A percentile compares a stretch with the other conserved stretches of the same genome.
phyloP scores from a whole-genome alignment of 2,329 filamentous ascomycete genomes.

The Stagonosporopsis tanaceti region DNA sequence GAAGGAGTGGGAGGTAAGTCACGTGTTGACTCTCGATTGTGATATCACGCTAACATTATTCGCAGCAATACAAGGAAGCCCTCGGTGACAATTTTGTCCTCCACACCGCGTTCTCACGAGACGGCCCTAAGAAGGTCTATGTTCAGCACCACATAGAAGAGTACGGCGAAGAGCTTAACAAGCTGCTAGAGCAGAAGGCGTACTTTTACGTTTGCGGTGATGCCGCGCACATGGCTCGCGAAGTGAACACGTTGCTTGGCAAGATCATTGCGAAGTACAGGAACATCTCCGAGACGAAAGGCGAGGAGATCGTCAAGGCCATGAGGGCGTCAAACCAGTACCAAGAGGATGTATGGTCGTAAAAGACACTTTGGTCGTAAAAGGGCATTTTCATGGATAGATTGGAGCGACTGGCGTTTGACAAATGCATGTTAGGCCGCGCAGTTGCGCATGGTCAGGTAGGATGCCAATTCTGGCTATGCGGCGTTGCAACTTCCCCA shows the following conservation, averaged over 20 bases:
- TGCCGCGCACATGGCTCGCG: constrained; percentile 94
- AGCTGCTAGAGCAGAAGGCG: constrained; percentile 83
- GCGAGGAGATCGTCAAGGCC: constrained; percentile 94
- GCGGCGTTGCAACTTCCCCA: constrained; percentile 6
- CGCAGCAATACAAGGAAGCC: constrained; percentile 79
- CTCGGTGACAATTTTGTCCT: constrained; percentile 91
- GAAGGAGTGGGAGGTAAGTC: constrained; percentile 87
- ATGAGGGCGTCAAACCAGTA: constrained; percentile 97
- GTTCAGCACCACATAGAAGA: constrained; percentile 94
- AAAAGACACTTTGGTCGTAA: constrained; percentile 21
- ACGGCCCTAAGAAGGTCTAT: constrained; percentile 87
- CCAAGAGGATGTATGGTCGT: constrained; percentile 82
- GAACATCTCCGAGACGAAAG: constrained; percentile 83
- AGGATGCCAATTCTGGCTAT: constrained; percentile 6
- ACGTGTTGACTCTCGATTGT: not conserved
- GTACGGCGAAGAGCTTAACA: constrained; percentile 81
- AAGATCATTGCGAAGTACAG: constrained; percentile 88
- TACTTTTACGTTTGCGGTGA: constrained; percentile 99
- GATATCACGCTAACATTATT: constrained; percentile 23
- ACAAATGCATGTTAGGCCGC: constrained; percentile 10
- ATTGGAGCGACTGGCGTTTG: constrained; percentile 37
- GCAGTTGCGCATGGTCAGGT: constrained; percentile 5
- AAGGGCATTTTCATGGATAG: constrained; percentile 41
- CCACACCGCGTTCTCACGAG: constrained; percentile 94
- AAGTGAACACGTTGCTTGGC: constrained; percentile 85